These are phyloP conservation scores for Suillus hirtellus DNA, from an alignment of 768 basidiomycete species.

Conservation along the genomic window DNA sequence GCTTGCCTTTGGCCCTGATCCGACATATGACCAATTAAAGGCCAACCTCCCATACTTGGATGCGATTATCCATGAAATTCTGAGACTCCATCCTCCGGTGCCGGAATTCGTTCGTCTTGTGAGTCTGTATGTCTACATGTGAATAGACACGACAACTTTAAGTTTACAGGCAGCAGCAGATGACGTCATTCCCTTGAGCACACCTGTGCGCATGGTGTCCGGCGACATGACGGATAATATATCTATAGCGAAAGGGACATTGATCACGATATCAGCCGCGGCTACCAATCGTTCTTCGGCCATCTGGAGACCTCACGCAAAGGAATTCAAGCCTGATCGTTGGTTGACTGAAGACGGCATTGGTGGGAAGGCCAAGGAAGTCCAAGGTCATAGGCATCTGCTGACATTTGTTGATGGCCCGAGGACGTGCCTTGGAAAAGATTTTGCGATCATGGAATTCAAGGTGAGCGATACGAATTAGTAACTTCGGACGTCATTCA, in stretches of 20 bases:
- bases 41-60: not conserved
- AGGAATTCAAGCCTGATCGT: not conserved
- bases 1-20: not conserved
- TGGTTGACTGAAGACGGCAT: not conserved
- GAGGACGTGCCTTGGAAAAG: not conserved
- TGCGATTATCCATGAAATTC: not conserved
- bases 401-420: not conserved
- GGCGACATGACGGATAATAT: not conserved
- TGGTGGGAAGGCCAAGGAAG: not conserved
- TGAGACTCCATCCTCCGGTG: not conserved
- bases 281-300: not conserved
- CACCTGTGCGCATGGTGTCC: not conserved
- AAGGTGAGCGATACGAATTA: not conserved
- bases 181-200: not conserved
- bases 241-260: not conserved
- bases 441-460: not conserved
- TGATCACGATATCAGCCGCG: not conserved
- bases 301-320: not conserved
- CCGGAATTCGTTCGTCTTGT: not conserved
- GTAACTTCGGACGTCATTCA: not conserved
- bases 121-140: not conserved
- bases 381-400: not conserved
- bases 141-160: not conserved
- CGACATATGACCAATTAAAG: not conserved
- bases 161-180: not conserved